Evolutionary conservation across 768 basidiomycete species (phyloP), one percentile per base, ranked within the genome.

Genomic region (Daedaleopsis sinensis): DNA sequence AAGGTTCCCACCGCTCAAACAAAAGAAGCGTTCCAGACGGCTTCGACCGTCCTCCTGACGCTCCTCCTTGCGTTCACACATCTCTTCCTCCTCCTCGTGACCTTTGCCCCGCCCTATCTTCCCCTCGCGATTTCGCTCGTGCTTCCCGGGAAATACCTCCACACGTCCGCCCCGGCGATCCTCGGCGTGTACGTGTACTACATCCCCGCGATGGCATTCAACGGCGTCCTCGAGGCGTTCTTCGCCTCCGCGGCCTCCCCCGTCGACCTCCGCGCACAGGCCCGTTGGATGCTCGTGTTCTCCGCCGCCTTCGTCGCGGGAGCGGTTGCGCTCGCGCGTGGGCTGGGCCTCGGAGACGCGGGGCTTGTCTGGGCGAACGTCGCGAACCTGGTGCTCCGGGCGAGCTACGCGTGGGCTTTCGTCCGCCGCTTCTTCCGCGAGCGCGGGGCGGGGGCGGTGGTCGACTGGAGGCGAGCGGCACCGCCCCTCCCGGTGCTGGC

Each of bases 181-280:
- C 84, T 99, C 7, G 73, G 76, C 13, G 85, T 89, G 1, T 99
- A 95, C 85, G 74, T 93, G 23, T 89, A 84, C 79, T 96, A 96
- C 67, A 89, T 98, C 65, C 97, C 97, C 0, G 82, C 91, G 21
- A 82, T 99, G 68, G 91, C 91, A 6, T 76, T 94, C 65, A 99
- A 99, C 70, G 97, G 97, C 2, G 84, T 92, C 0, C 76, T 96
- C 18, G 97, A 99, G 71, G 93, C 96, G 0, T 96, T 97, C 73
- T 80, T 96, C 66, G 85, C 91, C 3, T 89, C 92, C 57, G 87
- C 88, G 1, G 91, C 94, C 1, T 79, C 80, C 1, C 80, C 89
- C 0, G 67, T 73, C 1, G 89, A 95, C 72, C 74, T 99, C 11
- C 84, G 78, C 49, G 72, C 70, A 8, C 94, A 96, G 72, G 90